Evolutionary conservation across 495 filamentous ascomycete genomes (phyloP).

Genomic region (Usnea hakonensis): DNA sequence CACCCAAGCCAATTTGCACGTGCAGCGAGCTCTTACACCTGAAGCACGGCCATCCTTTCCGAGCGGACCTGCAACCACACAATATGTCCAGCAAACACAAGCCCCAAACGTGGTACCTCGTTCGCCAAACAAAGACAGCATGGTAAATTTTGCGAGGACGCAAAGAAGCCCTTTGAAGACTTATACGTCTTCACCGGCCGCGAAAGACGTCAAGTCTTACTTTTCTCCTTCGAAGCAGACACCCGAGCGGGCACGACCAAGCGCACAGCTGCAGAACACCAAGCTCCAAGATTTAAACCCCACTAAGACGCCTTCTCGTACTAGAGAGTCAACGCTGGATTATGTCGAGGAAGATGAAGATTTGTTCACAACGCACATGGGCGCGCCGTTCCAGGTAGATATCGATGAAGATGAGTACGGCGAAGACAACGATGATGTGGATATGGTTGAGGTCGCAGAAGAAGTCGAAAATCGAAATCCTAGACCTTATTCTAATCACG

Average conservation of each 20-base stretch:
- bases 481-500: constrained; percentile 22
- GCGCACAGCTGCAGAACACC: not conserved
- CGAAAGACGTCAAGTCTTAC: constrained; percentile 20
- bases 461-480: constrained; percentile 45
- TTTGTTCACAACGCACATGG: constrained; percentile 43
- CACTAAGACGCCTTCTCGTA: constrained; percentile 5
- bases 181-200: constrained; percentile 16
- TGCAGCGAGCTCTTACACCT: not conserved
- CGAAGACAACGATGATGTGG: constrained; percentile 59
- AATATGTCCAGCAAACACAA: constrained; percentile 26
- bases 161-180: constrained; percentile 16
- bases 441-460: constrained; percentile 56
- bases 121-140: constrained; percentile 6
- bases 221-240: constrained; percentile 23
- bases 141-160: not conserved
- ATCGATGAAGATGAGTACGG: constrained; percentile 50
- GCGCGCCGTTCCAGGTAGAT: constrained; percentile 29
- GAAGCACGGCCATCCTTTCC: not conserved
- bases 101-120: not conserved
- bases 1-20: constrained; percentile 15
- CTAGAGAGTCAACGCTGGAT: constrained; percentile 10
- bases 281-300: not conserved
- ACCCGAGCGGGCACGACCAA: not conserved
- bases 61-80: constrained; percentile 13
- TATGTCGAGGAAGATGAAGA: constrained; percentile 31